Conservation (phyloP, 2,329 filamentous ascomycete species). For the Diplocarpon mali region DNA sequence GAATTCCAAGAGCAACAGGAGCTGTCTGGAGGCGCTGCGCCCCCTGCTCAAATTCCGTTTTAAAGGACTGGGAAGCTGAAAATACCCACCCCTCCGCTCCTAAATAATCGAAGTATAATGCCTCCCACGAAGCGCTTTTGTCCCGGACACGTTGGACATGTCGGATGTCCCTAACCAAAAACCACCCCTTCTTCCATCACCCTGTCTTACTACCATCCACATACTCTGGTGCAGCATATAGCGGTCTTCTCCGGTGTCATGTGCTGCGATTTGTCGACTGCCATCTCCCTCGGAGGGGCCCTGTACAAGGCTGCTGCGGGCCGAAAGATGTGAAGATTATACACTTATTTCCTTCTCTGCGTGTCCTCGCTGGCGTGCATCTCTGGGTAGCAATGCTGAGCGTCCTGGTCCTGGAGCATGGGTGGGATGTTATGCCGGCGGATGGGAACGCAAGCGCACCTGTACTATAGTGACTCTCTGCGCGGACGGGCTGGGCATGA, state of each 20-base stretch:
- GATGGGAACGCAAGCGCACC: slow-evolving; percentile 1
- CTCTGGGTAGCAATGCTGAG: slow-evolving; percentile 16
- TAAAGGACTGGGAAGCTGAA: slow-evolving; percentile 31
- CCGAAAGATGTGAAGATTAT: slow-evolving; percentile 21
- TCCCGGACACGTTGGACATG: slow-evolving; percentile 15
- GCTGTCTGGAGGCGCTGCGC: slow-evolving; percentile 37
- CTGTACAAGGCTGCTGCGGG: slow-evolving; percentile 19
- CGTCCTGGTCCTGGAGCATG: slow-evolving; percentile 11
- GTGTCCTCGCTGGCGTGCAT: slow-evolving; percentile 12
- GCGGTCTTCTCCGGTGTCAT: slow-evolving; percentile 10
- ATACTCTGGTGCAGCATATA: slow-evolving; percentile 7
- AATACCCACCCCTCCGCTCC: slow-evolving; percentile 18
- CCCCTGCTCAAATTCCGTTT: slow-evolving; percentile 45
- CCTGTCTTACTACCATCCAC: slow-evolving; percentile 24
- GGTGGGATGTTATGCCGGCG: slow-evolving; percentile 3
- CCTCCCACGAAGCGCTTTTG: slow-evolving; percentile 13
- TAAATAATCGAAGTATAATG: slow-evolving; percentile 24
- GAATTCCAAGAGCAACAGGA: slow-evolving; percentile 82
- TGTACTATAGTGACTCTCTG: slow-evolving; percentile 23
- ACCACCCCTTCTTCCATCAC: slow-evolving; percentile 16
- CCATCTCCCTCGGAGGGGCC: slow-evolving; percentile 9
- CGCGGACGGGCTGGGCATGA: slow-evolving; percentile 14
- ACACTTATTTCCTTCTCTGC: slow-evolving; percentile 17
- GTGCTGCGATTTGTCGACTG: slow-evolving; percentile 9
- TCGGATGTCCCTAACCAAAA: slow-evolving; percentile 10